Evolutionary conservation across 176 grass and related monocot species (phyloP), one percentile per base, ranked within the genome.

Genomic region (Phoenix dactylifera): DNA sequence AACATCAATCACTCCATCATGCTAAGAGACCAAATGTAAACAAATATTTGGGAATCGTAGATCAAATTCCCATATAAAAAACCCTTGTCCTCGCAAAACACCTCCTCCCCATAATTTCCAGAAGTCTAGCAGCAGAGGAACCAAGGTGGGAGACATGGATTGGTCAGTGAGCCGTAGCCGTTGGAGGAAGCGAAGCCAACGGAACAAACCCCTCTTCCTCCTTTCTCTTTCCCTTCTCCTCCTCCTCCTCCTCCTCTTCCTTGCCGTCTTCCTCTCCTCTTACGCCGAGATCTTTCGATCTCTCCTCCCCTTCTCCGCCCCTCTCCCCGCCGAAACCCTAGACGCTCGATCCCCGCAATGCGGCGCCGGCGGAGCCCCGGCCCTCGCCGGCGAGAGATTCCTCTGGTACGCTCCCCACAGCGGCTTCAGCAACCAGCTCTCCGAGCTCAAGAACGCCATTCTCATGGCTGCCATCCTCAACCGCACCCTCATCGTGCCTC

Each of bases 371-470:
- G 53, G 19, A 26, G 70, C 68, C 35, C 24, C 51, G 50, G 77
- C 73, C 35, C 60, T 74, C 26, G 54, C 68, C 50, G 76, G 80
- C 10, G 63, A 89, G 59, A 83, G 82, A 55, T 98, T 98, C 71
- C 73, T 98, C 22, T 98, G 81, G 87, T 98, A 92, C 73, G 88
- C 94, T 4, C 88, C 93, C 35, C 93, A 98, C 73, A 98, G 87
- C 73, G 84, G 87, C 3, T 92, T 98, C 79, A 92, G 78, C 67
- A 98, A 98, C 73, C 93, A 98, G 84, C 69, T 98, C 28, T 74
- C 75, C 4, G 87, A 98, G 76, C 71, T 98, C 52, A 86, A 66
- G 26, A 98, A 98, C 68, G 93, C 87, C 32, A 74, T 76, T 25
- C 74, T 98, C 16, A 65, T 81, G 1, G 87, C 86, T 19, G 84